Percentiles rank a stretch among this genome's conserved stretches.
These are phyloP conservation scores for Colletotrichum sp. DNA, from an alignment of 2,329 filamentous ascomycete genomes.

Conservation along the genomic window DNA sequence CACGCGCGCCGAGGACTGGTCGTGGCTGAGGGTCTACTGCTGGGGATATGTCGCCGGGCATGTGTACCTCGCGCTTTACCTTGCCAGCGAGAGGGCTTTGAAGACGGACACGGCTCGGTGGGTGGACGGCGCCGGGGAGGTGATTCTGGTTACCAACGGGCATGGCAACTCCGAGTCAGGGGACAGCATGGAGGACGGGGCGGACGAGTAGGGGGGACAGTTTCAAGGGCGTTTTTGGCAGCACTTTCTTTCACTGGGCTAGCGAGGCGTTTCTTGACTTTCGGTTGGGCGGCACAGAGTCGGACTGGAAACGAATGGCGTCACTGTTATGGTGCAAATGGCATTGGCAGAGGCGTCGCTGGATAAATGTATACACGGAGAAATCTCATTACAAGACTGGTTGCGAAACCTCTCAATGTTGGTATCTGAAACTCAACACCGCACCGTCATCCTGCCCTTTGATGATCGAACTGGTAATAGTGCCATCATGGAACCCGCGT, in stretches of 20 bases:
- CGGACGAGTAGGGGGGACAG: not conserved
- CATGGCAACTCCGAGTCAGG: constrained; percentile 16
- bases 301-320: not conserved
- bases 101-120: constrained; percentile 65
- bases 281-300: not conserved
- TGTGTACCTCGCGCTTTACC: constrained; percentile 76
- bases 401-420: not conserved
- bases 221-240: not conserved
- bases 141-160: constrained; percentile 44
- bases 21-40: constrained; percentile 71
- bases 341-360: not conserved
- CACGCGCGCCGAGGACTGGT: constrained; percentile 46
- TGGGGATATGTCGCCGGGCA: constrained; percentile 79
- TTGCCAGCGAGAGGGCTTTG: constrained; percentile 71
- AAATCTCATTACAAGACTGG: not conserved
- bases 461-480: not conserved
- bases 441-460: not conserved
- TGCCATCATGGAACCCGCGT: not conserved
- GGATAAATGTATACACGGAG: not conserved
- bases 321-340: not conserved
- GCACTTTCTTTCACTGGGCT: not conserved
- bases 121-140: constrained; percentile 67
- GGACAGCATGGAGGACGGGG: constrained; percentile 8
- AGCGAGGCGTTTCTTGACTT: not conserved
- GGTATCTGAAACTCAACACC: not conserved